Conservation (phyloP, 176 grass and related monocot species). For the Carex pumila region DNA sequence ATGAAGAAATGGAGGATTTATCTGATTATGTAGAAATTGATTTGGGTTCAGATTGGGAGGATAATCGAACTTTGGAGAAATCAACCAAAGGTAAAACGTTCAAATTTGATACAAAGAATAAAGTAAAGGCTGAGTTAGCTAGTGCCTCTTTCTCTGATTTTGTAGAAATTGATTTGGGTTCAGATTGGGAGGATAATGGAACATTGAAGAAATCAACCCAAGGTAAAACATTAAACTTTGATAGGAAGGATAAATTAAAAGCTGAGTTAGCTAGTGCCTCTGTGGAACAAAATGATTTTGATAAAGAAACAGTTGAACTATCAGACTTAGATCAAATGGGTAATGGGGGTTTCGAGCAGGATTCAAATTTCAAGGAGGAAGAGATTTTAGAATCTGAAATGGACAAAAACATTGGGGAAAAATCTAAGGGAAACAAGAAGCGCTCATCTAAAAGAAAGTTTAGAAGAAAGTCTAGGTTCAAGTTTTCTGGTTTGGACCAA, state of each 20-base stretch:
- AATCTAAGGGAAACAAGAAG: neutral
- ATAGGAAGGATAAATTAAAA: too few relatives aligned
- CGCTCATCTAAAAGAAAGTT: neutral
- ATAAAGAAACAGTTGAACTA: neutral
- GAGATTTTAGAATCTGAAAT: neutral
- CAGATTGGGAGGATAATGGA: too few relatives aligned
- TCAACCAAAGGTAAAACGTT: neutral
- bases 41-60: conserved; percentile 23
- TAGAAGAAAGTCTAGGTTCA: neutral
- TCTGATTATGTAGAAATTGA: conserved; percentile 18
- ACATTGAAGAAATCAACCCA: too few relatives aligned
- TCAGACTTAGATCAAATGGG: conserved; percentile 1
- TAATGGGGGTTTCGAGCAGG: neutral
- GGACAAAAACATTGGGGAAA: neutral
- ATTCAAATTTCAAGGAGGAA: neutral
- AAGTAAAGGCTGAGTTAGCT: neutral
- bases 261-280: neutral
- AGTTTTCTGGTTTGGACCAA: conserved; percentile 32
- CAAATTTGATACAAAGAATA: neutral
- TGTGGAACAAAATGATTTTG: neutral
- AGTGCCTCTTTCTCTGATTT: too few relatives aligned
- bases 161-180: too few relatives aligned
- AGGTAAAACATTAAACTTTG: too few relatives aligned
- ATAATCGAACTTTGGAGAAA: neutral
- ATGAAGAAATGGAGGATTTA: conserved; percentile 31